Conservation (phyloP, 106 monocot genomes). For the Xerophyta viscosa region DNA sequence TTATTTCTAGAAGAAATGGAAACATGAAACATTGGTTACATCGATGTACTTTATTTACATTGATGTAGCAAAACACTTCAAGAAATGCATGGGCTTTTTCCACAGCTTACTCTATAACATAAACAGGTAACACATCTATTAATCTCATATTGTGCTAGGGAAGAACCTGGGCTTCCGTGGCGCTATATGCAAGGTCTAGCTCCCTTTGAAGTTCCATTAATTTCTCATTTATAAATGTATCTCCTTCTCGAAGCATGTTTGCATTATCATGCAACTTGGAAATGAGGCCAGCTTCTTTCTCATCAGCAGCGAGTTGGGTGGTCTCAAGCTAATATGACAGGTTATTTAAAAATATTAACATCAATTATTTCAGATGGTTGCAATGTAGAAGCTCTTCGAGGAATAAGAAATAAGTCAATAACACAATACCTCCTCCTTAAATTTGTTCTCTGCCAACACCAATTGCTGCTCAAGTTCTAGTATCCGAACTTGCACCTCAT, state of each 20-base stretch:
- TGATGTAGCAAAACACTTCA: not conserved
- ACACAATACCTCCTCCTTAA: conserved; percentile 50
- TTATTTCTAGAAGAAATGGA: too few species aligned
- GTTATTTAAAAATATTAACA: not conserved
- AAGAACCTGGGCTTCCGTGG: conserved; percentile 45
- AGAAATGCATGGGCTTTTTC: too few species aligned
- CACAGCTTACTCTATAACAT: not conserved
- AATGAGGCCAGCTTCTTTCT: conserved; percentile 33
- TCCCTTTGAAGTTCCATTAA: conserved; percentile 39
- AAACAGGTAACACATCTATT: not conserved
- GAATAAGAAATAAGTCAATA: not conserved
- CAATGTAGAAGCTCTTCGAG: not conserved
- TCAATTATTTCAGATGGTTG: not conserved
- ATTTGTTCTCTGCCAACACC: conserved; percentile 21
- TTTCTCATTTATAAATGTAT: conserved; percentile 30
- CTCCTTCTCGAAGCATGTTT: conserved; percentile 29
- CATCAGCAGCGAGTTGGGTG: conserved; percentile 29
- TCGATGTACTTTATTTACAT: too few species aligned
- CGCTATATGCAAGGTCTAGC: conserved; percentile 33
- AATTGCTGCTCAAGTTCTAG: conserved; percentile 43
- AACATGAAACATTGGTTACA: too few species aligned
- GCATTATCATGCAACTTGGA: conserved; percentile 32
- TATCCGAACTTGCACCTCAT: conserved; percentile 25
- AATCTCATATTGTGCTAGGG: not conserved
- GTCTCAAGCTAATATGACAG: conserved; percentile 41